A percentile compares a stretch with the other conserved stretches of the same genome.
Conservation (phyloP, 805 yeast species). For the Metschnikowia henanensis region DNA sequence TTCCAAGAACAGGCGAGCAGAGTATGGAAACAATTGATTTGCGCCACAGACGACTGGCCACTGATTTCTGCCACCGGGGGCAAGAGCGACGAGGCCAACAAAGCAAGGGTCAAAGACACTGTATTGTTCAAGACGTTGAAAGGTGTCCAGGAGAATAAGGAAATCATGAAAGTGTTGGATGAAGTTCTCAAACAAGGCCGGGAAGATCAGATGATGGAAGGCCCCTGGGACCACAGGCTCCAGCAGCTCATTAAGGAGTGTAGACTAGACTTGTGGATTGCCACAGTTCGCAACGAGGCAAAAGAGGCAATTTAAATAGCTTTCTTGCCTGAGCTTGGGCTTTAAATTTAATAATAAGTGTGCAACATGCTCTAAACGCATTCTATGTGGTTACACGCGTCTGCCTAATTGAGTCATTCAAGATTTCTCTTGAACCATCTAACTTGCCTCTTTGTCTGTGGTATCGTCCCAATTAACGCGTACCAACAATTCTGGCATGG, state of each 20-base stretch:
- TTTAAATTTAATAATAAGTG: no score
- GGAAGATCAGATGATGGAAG: constrained; percentile 4
- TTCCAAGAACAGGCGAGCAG: constrained; percentile 23
- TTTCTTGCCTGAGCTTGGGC: background rate
- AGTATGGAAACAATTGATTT: constrained; percentile 61
- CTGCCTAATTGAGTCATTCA: no score
- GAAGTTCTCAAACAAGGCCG: constrained; percentile 9
- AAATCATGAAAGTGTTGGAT: constrained; percentile 15
- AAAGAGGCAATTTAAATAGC: background rate
- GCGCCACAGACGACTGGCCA: constrained; percentile 52
- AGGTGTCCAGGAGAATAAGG: constrained; percentile 13
- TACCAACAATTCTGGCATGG: constrained; percentile 67
- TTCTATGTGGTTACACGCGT: no score
- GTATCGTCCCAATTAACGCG: constrained; percentile 46
- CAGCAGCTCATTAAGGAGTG: constrained; percentile 16
- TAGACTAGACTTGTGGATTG: constrained; percentile 27
- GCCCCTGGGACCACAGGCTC: constrained; percentile 14
- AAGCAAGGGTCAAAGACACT: constrained; percentile 41
- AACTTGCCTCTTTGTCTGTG: background rate
- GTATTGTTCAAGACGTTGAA: constrained; percentile 44
- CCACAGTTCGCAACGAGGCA: constrained; percentile 15
- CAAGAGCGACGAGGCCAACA: constrained; percentile 42
- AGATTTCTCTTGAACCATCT: background rate
- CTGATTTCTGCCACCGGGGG: constrained; percentile 34
- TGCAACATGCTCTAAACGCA: no score